Evolutionary conservation across 2,329 filamentous ascomycete species (phyloP).

Genomic region (Keithomyces neogunnii): DNA sequence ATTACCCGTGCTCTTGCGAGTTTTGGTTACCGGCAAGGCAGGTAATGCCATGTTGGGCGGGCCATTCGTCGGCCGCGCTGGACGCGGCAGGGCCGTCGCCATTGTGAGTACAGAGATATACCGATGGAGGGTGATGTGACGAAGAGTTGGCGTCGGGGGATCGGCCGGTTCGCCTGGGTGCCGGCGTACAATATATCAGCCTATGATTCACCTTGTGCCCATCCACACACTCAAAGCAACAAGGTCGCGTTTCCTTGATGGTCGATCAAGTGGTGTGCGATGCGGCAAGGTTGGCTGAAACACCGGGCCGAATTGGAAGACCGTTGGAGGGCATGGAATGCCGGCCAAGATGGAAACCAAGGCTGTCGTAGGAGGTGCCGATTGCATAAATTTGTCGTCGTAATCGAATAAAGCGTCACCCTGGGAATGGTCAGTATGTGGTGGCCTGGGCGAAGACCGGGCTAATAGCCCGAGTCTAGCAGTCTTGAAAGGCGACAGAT

Average conservation of each 20-base stretch:
- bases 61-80: conserved; percentile 58
- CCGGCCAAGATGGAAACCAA: background rate
- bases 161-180: background rate
- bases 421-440: conserved; percentile 3
- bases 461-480: background rate
- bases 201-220: background rate
- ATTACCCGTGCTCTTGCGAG: conserved; percentile 55
- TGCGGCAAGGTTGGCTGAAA: background rate
- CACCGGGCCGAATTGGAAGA: background rate
- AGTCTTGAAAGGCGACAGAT: background rate
- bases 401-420: background rate
- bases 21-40: conserved; percentile 64
- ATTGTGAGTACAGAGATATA: conserved; percentile 8
- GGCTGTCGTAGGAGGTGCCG: background rate
- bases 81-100: conserved; percentile 54
- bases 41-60: conserved; percentile 67
- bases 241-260: background rate
- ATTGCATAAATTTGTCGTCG: background rate
- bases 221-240: conserved; percentile 2
- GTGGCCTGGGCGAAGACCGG: background rate
- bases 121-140: background rate
- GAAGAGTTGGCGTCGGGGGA: background rate
- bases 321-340: background rate
- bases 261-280: background rate
- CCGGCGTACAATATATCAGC: background rate